Conservation (phyloP, 2,329 filamentous ascomycete genomes). For the Sphaerulina musiva region DNA sequence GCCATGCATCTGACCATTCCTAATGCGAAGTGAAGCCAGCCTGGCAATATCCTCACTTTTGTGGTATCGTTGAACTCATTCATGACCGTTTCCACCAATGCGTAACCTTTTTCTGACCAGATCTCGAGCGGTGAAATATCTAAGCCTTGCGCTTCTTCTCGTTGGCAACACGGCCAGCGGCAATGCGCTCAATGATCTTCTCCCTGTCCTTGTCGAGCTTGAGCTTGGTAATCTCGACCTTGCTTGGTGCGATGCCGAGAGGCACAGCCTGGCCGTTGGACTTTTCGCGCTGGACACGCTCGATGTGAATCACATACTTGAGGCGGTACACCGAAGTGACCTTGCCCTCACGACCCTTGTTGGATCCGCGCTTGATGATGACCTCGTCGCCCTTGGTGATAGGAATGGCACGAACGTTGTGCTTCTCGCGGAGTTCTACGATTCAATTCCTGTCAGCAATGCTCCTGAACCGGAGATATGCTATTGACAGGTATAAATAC, state of each 20-base stretch:
- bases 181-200: slow-evolving; percentile 79
- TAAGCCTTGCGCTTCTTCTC: slow-evolving; percentile 47
- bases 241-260: slow-evolving; percentile 89
- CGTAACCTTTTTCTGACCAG: slow-evolving; percentile 10
- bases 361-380: slow-evolving; percentile 79
- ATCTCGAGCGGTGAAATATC: slow-evolving; percentile 1
- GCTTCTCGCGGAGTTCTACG: slow-evolving; percentile 82
- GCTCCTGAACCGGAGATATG: slow-evolving; percentile 11
- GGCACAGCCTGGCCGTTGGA: slow-evolving; percentile 92
- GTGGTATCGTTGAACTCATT: slow-evolving; percentile 3
- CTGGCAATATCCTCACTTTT: slow-evolving; percentile 1
- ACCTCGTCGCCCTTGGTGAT: slow-evolving; percentile 87
- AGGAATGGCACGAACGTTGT: slow-evolving; percentile 97
- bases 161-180: slow-evolving; percentile 65
- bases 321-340: slow-evolving; percentile 95
- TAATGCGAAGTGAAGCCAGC: neutral
- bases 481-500: slow-evolving; percentile 22
- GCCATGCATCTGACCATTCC: slow-evolving; percentile 5
- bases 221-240: slow-evolving; percentile 97
- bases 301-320: slow-evolving; percentile 95
- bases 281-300: slow-evolving; percentile 96
- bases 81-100: slow-evolving; percentile 4
- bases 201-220: slow-evolving; percentile 96
- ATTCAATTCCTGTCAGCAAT: slow-evolving; percentile 21
- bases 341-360: slow-evolving; percentile 99